These are phyloP conservation scores for Abrus precatorius DNA, from an alignment of 306 rosid species.

Conservation along the genomic window DNA sequence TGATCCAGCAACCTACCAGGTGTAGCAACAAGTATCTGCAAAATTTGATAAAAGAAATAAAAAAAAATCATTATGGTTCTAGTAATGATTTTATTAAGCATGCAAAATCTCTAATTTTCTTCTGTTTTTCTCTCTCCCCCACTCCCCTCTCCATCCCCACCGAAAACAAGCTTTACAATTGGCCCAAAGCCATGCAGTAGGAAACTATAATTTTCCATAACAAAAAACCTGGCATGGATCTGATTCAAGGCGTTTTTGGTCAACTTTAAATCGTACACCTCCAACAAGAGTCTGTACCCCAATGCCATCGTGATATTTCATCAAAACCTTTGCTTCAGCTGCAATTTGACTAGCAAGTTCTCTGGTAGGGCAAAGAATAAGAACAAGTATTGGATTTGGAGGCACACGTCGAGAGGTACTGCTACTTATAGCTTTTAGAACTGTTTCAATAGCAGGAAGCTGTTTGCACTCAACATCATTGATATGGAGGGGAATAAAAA, in stretches of 20 bases:
- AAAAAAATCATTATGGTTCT: slow-evolving; percentile 25
- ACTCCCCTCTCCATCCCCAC: slow-evolving; percentile 14
- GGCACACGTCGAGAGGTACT: slow-evolving; percentile 65
- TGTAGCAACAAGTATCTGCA: slow-evolving; percentile 93
- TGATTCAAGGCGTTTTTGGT: slow-evolving; percentile 85
- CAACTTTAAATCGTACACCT: slow-evolving; percentile 89
- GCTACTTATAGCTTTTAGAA: slow-evolving; percentile 71
- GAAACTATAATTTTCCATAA: slow-evolving; percentile 41
- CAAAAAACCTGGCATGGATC: slow-evolving; percentile 85
- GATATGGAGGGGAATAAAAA: slow-evolving; percentile 8
- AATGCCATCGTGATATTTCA: slow-evolving; percentile 80
- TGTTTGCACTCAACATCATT: slow-evolving; percentile 69
- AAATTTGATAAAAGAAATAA: slow-evolving; percentile 30
- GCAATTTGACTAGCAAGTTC: slow-evolving; percentile 96
- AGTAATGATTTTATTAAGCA: slow-evolving; percentile 23
- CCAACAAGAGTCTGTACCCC: slow-evolving; percentile 94
- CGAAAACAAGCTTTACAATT: not conserved
- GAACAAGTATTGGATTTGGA: slow-evolving; percentile 80
- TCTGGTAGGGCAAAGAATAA: slow-evolving; percentile 93
- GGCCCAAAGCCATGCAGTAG: slow-evolving; percentile 7
- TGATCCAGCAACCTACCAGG: slow-evolving; percentile 98
- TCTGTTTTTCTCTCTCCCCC: not conserved
- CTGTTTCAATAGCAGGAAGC: slow-evolving; percentile 99
- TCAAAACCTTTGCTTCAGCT: slow-evolving; percentile 81
- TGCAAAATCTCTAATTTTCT: not conserved